Conservation (phyloP, 2,329 filamentous ascomycete genomes). For the Colletotrichum agaves region DNA sequence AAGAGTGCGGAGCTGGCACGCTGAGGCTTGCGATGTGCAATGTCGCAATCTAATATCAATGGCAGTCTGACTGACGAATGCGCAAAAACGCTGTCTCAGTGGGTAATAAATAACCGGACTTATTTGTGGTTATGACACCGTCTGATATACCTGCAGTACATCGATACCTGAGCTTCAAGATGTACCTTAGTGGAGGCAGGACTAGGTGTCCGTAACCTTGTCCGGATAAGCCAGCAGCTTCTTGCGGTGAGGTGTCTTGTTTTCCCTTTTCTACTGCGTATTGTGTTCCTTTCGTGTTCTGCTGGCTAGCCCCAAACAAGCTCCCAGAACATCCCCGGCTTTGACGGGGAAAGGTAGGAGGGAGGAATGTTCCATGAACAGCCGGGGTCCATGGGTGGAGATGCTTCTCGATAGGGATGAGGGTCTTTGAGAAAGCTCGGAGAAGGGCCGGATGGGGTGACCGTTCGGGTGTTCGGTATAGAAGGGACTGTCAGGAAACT, state of each 20-base stretch:
- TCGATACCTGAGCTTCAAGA: not conserved
- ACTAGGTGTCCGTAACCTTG: not conserved
- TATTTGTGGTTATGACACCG: slow-evolving; percentile 7
- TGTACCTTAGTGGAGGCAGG: slow-evolving; percentile 7
- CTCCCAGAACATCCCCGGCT: slow-evolving; percentile 29
- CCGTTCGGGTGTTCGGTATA: slow-evolving; percentile 28
- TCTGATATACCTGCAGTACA: slow-evolving; percentile 12
- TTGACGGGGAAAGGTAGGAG: slow-evolving; percentile 27
- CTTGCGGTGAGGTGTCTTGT: slow-evolving; percentile 18
- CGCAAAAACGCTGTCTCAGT: slow-evolving; percentile 32
- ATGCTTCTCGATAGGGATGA: slow-evolving; percentile 18
- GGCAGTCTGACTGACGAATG: slow-evolving; percentile 24
- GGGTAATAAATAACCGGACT: slow-evolving; percentile 18
- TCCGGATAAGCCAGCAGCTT: slow-evolving; percentile 4
- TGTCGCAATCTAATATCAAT: slow-evolving; percentile 32
- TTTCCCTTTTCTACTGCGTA: not conserved
- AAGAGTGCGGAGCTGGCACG: slow-evolving; percentile 33
- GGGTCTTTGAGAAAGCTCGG: slow-evolving; percentile 29
- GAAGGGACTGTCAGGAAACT: not conserved
- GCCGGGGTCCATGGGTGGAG: slow-evolving; percentile 15
- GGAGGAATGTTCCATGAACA: slow-evolving; percentile 38
- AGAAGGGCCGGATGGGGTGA: slow-evolving; percentile 23
- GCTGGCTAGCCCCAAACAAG: slow-evolving; percentile 33
- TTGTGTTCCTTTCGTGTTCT: slow-evolving; percentile 9
- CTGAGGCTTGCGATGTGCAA: slow-evolving; percentile 34